Evolutionary conservation across 1,284 basidiomycete species (phyloP), one percentile per base, ranked within the genome.

Genomic region (Moesziomyces sp.): DNA sequence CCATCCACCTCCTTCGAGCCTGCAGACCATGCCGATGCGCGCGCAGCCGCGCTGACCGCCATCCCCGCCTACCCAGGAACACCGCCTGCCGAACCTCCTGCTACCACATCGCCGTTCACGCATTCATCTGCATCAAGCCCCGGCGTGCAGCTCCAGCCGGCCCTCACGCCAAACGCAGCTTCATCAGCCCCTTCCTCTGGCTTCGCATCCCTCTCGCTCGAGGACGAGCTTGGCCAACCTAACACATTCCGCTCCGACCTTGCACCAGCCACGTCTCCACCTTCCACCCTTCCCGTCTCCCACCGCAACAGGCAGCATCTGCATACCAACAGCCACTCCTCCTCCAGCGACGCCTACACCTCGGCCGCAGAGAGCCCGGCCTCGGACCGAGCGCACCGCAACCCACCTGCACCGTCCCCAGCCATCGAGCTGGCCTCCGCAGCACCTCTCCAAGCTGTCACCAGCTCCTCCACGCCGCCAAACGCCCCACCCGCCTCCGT

Each of bases 1-100:
- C 57, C 64, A 16, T 67, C 70, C 21, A 52, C 64, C 26, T 67
- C 70, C 3, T 73, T 64, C 53, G 63, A 67, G 5, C n/a, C 24
- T 13, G 44, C 48, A 14, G 21, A 52, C 3, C 43, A 53, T 18
- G 23, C 48, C 3, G 18, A 30, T 13, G 23, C 44, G 21, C 52
- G 23, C 8, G n/a, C 43, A 13, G 21, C 46, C 43, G 47, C 60
- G 6, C 49, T 58, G 3, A 33, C 21, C 43, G 47, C 30, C 28
- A 40, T 63, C 13, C 66, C 66, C 28, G 26, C 52, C 8, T 58
- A 62, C 40, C 60, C 66, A 16, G 48, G 38, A 21, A 38, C 35
- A 16, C 45, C 52, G 7, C 10, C 47, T 6, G 3, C 30, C 8
- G 30, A 30, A 11, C 47, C 3, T 44, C 51, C 7, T 30, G 16